These are phyloP conservation scores for Didymella glomerata DNA, from an alignment of 2,329 filamentous ascomycete genomes.

Conservation along the genomic window DNA sequence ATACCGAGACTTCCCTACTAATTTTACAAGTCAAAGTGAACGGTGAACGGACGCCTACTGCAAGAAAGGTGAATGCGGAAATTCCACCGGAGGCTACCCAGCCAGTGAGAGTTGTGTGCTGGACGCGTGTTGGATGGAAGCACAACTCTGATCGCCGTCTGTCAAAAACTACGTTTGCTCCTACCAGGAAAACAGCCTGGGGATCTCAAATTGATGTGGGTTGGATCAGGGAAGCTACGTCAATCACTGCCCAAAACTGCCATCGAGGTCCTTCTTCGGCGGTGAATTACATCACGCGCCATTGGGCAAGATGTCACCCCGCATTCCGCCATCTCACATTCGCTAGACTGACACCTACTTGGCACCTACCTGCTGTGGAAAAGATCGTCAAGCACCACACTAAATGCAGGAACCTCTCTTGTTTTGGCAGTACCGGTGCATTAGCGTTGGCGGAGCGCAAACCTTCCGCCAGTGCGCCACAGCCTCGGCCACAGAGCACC, in stretches of 20 bases:
- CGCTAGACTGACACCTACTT: constrained; percentile 8
- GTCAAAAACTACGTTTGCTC: constrained; percentile 5
- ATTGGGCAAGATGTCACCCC: constrained; percentile 18
- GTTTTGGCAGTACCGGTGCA: neutral
- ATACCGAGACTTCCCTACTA: neutral
- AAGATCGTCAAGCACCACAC: constrained; percentile 14
- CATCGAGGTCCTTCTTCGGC: neutral
- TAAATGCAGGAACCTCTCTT: constrained; percentile 19
- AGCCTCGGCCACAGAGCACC: constrained; percentile 9
- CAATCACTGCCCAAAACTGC: constrained; percentile 8
- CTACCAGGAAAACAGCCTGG: neutral
- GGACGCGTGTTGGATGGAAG: neutral
- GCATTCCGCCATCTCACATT: constrained; percentile 15
- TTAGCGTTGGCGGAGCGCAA: constrained; percentile 14
- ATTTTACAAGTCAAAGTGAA: constrained; percentile 1
- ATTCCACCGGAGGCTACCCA: neutral
- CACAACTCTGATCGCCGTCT: constrained; percentile 7
- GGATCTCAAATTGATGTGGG: constrained; percentile 1
- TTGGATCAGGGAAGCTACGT: neutral
- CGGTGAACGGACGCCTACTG: neutral
- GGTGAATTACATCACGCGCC: constrained; percentile 15
- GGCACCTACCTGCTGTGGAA: constrained; percentile 3
- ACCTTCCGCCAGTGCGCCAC: constrained; percentile 9
- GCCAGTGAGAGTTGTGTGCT: constrained; percentile 4
- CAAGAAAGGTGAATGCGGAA: constrained; percentile 1